Percentiles rank a stretch among this genome's conserved stretches.
Conservation (phyloP, 345 rosid genomes). For the thale cress (Arabidopsis thaliana) region DNA sequence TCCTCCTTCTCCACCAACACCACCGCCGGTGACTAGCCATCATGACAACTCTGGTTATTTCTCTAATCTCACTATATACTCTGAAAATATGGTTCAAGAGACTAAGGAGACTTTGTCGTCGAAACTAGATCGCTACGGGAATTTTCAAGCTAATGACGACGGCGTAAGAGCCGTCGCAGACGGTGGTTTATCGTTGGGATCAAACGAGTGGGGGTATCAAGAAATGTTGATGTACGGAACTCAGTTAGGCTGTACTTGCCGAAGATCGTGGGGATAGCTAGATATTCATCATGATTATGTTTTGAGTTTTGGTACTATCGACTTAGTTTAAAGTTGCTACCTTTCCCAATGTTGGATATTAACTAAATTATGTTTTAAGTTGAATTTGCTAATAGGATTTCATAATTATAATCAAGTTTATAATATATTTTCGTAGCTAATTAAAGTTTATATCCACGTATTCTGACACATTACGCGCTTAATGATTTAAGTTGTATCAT, state of each 20-base stretch:
- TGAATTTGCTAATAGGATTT: neutral
- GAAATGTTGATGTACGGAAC: slow-evolving; percentile 41
- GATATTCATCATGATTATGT: slow-evolving; percentile 1
- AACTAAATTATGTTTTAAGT: neutral
- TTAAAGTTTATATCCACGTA: neutral
- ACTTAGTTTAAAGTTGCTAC: neutral
- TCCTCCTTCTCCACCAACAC: neutral
- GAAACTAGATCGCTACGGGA: neutral
- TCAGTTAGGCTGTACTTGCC: slow-evolving; percentile 35
- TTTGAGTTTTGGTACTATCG: neutral
- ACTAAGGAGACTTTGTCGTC: neutral
- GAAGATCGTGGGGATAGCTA: slow-evolving; percentile 32
- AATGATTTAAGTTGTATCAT: neutral
- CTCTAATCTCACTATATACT: slow-evolving; percentile 16
- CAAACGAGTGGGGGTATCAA: slow-evolving; percentile 35
- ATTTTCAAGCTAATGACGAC: neutral
- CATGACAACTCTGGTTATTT: slow-evolving; percentile 12
- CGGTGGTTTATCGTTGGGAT: slow-evolving; percentile 25
- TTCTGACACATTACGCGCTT: neutral
- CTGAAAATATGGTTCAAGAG: slow-evolving; percentile 8
- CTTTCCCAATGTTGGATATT: slow-evolving; percentile 22
- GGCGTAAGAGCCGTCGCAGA: neutral
- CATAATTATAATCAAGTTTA: neutral
- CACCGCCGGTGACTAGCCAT: slow-evolving; percentile 1
- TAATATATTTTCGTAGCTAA: neutral